Base-by-base conservation (phyloP, 352 stramenopile genomes). In the Halophytophthora polymorphica region DNA sequence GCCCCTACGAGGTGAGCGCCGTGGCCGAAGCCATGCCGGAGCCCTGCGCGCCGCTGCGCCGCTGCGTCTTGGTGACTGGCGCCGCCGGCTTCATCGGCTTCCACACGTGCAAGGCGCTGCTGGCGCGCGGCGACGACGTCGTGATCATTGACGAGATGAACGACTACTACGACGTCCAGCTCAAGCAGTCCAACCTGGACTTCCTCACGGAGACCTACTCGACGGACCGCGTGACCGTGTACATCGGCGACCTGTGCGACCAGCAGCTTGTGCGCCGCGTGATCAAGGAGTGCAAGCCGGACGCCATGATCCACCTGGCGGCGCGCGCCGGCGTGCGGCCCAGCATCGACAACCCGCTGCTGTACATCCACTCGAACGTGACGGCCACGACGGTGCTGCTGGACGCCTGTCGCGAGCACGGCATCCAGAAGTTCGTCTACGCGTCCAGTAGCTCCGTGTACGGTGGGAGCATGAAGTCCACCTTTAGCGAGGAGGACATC, bases 321-420 rank as follows among this genome's bases (percentile, higher is more conserved):
- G 97, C 97, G 0, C 82, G 96, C 29, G 97, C 97, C 2, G 96
- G 97, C 42, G 97, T 99, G 18, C 77, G 97, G 15, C 93, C 95
- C 13, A 98, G 94, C 37, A 99, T 99, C 61, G 88, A 98, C 53
- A 90, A 99, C 76, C 97, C 96, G 14, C 88, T 97, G 53, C 69
- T 99, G 17, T 99, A 99, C 82, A 97, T 99, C 62, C 93, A 98
- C 58, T 96, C 84, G 36, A 99, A 99, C 62, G 88, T 99, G 61
- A 72, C 82, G 28, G 96, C 83, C 25, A 99, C 96, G 6, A 98
- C 92, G 0, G 68, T 91, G 36, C 73, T 99, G 10, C 77, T 99
- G 38, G 95, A 98, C 38, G 65, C 97, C 6, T 93, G 81, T 31
- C 76, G 89, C 25, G 84, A 93, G 58, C 95, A 94, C 50, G 77